Conservation (phyloP, 805 yeast species). For the Teunomyces gatunensis region DNA sequence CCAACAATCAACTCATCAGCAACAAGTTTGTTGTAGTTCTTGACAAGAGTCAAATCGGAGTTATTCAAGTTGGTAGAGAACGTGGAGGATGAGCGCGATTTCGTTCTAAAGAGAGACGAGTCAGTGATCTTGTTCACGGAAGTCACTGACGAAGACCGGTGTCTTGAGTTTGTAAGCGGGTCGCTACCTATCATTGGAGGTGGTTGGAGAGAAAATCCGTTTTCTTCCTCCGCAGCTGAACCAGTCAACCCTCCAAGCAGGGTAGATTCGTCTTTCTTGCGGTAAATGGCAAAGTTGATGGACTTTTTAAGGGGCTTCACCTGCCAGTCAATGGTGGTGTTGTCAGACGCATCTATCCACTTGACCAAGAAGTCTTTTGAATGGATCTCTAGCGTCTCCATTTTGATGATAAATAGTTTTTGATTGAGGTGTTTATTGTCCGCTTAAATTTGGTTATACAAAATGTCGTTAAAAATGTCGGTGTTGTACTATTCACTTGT, state of each 20-base stretch:
- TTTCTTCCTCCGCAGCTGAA: slow-evolving; percentile 1
- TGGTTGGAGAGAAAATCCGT: slow-evolving; percentile 5
- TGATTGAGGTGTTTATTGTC: not conserved
- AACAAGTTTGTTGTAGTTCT: slow-evolving; percentile 50
- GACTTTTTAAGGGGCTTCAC: slow-evolving; percentile 64
- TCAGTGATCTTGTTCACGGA: slow-evolving; percentile 36
- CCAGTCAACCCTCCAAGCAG: not conserved
- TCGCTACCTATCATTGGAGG: slow-evolving; percentile 2
- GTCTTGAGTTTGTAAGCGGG: not conserved
- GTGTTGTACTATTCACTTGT: not conserved
- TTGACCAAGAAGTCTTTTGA: slow-evolving; percentile 85
- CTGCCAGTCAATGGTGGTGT: slow-evolving; percentile 70
- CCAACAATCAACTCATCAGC: slow-evolving; percentile 66
- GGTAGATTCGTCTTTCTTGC: slow-evolving; percentile 23
- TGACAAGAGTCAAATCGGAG: slow-evolving; percentile 49
- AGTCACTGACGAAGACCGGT: slow-evolving; percentile 20
- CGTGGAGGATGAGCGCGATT: slow-evolving; percentile 35
- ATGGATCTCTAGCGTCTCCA: slow-evolving; percentile 92
- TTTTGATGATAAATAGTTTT: slow-evolving; percentile 18
- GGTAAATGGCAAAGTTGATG: slow-evolving; percentile 40
- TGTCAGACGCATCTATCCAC: slow-evolving; percentile 80
- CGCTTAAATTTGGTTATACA: slow-evolving; percentile 1
- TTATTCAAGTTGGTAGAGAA: slow-evolving; percentile 39
- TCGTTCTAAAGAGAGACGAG: slow-evolving; percentile 28
- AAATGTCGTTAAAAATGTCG: slow-evolving; percentile 3